phyloP scores from a whole-genome alignment of 1,284 basidiomycete genomes.

The Fomitopsis pinicola region DNA sequence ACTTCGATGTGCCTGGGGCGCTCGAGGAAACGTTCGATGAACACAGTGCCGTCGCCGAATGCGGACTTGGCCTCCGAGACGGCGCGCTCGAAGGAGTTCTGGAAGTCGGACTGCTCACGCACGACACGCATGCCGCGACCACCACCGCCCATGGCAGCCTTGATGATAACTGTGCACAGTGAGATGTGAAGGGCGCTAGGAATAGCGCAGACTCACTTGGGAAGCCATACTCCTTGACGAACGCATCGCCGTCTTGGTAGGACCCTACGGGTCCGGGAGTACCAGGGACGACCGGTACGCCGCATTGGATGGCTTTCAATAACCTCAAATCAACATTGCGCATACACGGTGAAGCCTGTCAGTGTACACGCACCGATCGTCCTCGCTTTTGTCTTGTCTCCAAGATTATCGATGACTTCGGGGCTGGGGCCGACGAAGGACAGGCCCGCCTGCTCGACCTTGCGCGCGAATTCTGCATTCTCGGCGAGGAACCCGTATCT shows the following conservation, averaged over 20 bases:
- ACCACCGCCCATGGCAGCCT: constrained; percentile 98
- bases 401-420: constrained; percentile 95
- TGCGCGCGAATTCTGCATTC: constrained; percentile 92
- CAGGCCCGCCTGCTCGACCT: constrained; percentile 96
- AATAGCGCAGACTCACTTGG: constrained; percentile 52
- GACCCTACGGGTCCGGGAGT: constrained; percentile 90
- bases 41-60: constrained; percentile 97
- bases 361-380: constrained; percentile 55
- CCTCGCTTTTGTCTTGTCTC: constrained; percentile 98
- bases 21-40: constrained; percentile 97
- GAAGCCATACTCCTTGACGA: constrained; percentile 95
- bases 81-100: constrained; percentile 88
- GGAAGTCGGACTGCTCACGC: constrained; percentile 87
- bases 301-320: constrained; percentile 70
- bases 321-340: not conserved
- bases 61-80: constrained; percentile 94
- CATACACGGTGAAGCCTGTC: not conserved
- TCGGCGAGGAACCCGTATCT: constrained; percentile 98
- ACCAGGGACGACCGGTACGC: constrained; percentile 96
- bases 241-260: constrained; percentile 81
- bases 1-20: constrained; percentile 97
- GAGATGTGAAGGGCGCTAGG: not conserved
- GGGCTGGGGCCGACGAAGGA: constrained; percentile 97
- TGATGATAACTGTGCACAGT: constrained; percentile 75
- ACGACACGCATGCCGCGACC: constrained; percentile 99